Base-by-base conservation (phyloP, 169 alveolate species). In the Babesia sp. region DNA sequence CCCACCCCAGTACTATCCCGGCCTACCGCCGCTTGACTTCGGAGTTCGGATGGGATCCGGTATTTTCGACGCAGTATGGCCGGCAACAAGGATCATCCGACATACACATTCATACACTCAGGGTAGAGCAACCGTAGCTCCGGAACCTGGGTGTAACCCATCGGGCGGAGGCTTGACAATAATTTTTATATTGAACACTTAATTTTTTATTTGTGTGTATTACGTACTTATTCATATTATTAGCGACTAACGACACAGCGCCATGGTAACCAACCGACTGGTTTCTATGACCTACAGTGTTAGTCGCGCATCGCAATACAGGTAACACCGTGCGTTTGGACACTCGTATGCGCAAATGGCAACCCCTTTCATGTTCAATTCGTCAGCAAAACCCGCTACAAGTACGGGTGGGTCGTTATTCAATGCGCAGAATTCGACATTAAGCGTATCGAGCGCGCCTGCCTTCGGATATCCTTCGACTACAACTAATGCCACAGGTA, bases 21-120 rank as follows among this genome's bases (percentile, higher is more conserved):
- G 94, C 96, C 96, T 91, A 87, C 93, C 88, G 90, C 95, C 94
- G 94, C 95, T 92, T 92, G 92, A 92, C 95, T 92, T 92, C 95
- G 93, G 96, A 92, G 95, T 90, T 92, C 96, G 91, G 96, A 92
- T 83, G 95, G 95, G 95, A 91, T 91, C 96, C 93, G 95, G 95
- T 91, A 93, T 93, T 74, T 87, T 89, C 84, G 94, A 89, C 91
- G 90, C 93, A 89, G 96, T 90, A 89, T 90, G 95, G 93, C 93
- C 95, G 94, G 89, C 91, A 88, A 90, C 95, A 57, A 44, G 0
- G 33, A 18, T 48, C 33, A 18, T 20, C 7, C 12, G 8, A 14
- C 14, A 39, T 39, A 39, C 46, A 8, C 14, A 39, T 39, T 9
- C 46, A 39, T 39, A 39, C 8, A 9, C 46, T 39, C 14, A 39